Conservation (phyloP, 345 rosid genomes). For the Citrus mangshanensis region DNA sequence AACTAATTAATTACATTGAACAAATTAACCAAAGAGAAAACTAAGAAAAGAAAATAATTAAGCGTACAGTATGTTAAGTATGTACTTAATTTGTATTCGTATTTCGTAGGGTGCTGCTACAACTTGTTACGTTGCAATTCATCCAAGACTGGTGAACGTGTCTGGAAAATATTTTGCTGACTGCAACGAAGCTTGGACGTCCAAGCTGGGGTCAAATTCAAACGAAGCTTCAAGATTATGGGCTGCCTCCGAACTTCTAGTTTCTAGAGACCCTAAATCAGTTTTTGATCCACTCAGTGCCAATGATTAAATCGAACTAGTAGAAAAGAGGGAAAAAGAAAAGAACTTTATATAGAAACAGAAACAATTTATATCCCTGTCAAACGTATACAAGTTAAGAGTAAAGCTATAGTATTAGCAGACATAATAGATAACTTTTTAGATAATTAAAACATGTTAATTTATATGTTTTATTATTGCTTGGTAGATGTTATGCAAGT, state of each 20-base stretch:
- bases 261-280: slow-evolving; percentile 55
- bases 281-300: slow-evolving; percentile 38
- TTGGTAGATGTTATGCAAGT: not conserved
- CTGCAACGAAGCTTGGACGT: slow-evolving; percentile 77
- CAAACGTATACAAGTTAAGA: not conserved
- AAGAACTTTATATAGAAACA: not conserved
- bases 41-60: no score
- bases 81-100: not conserved
- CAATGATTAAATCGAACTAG: slow-evolving; percentile 8
- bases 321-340: not conserved
- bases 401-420: not conserved
- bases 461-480: not conserved
- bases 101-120: slow-evolving; percentile 79
- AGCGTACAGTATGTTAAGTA: no score
- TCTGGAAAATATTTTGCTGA: slow-evolving; percentile 85
- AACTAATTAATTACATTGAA: no score
- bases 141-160: slow-evolving; percentile 50
- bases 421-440: not conserved
- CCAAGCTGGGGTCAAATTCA: slow-evolving; percentile 68
- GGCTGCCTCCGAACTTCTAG: slow-evolving; percentile 78
- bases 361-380: no score
- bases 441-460: not conserved
- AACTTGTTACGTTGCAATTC: slow-evolving; percentile 82
- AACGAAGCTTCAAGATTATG: slow-evolving; percentile 71
- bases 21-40: not conserved